Conservation (phyloP, 257 asterid genomes). For the Gardenia jasminoides region DNA sequence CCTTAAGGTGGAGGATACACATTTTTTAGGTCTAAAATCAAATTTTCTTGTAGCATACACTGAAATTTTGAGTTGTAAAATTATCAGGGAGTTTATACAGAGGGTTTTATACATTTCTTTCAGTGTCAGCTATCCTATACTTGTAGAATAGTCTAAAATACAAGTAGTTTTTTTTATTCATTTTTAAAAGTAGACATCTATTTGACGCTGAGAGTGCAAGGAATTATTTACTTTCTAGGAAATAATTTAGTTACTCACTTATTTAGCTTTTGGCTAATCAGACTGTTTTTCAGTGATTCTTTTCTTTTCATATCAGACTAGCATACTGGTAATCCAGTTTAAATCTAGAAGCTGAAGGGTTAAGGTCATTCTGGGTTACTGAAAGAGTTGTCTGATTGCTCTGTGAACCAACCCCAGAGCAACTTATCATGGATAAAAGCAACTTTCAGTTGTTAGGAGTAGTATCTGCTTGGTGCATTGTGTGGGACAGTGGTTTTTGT, state of each 20-base stretch:
- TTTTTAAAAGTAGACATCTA: not conserved
- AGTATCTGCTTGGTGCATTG: not conserved
- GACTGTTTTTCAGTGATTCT: not conserved
- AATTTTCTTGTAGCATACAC: not conserved
- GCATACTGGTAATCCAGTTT: not conserved
- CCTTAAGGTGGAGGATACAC: not conserved
- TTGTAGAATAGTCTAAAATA: not conserved
- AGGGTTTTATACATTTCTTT: not conserved
- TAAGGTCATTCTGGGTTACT: no score
- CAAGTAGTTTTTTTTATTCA: not conserved
- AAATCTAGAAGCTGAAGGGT: no score
- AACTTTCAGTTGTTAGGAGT: no score
- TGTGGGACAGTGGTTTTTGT: not conserved
- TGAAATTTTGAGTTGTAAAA: not conserved
- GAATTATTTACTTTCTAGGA: not conserved
- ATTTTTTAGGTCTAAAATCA: not conserved
- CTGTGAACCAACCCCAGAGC: no score
- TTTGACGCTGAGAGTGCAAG: not conserved
- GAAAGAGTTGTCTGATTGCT: no score
- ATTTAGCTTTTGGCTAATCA: not conserved
- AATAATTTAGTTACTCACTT: not conserved
- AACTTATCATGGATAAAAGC: no score
- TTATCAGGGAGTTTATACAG: not conserved
- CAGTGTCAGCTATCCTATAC: not conserved
- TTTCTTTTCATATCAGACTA: not conserved